Base-by-base conservation (phyloP, 2,329 filamentous ascomycete species). In the Neodidymelliopsis sp. region DNA sequence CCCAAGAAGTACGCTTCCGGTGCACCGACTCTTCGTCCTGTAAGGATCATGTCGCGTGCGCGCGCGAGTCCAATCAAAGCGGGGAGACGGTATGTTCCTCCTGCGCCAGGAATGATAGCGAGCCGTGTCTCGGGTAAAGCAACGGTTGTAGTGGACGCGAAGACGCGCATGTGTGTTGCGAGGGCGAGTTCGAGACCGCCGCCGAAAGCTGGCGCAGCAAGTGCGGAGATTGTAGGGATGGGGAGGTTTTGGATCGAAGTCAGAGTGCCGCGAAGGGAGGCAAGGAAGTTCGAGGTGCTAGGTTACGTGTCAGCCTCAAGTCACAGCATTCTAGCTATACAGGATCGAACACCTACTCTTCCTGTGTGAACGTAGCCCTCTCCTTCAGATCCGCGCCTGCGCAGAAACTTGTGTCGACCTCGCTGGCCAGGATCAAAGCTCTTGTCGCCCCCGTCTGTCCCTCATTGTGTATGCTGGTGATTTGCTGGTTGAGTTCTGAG, bases 361-460 rank as follows among this genome's bases (percentile, higher is more conserved):
- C 83, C 53, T 80, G 81, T 1, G 84, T 87, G 74, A 97, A 94
- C 4, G 81, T 83, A 49, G 83, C 82, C 20, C 93, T 80, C 79
- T 97, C 93, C 71, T 97, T 97, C 65, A 99, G 75, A 70, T 99
- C 94, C 4, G 94, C 94, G 27, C 94, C 94, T 0, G 94, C 91
- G 74, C 94, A 99, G 73, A 99, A 99, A 63, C 86, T 88, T 18
- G 84, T 80, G 62, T 97, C 90, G n/a, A 90, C 82, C 29, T 90
- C 90, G 66, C 90, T 95, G 9, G 90, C 89, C 12, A 99, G 64
- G 29, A 99, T 84, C 60, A 99, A 72, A 2, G 90, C 93, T 57
- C 94, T 79, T 12, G 92, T 97, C 23, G 79, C 74, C 3, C 82
- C 83, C 18, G 73, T 74, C 4, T 78, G 79, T 4, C 76, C 76